Base-by-base conservation (phyloP, 495 filamentous ascomycete genomes). In the Lasiosphaeria miniovina region DNA sequence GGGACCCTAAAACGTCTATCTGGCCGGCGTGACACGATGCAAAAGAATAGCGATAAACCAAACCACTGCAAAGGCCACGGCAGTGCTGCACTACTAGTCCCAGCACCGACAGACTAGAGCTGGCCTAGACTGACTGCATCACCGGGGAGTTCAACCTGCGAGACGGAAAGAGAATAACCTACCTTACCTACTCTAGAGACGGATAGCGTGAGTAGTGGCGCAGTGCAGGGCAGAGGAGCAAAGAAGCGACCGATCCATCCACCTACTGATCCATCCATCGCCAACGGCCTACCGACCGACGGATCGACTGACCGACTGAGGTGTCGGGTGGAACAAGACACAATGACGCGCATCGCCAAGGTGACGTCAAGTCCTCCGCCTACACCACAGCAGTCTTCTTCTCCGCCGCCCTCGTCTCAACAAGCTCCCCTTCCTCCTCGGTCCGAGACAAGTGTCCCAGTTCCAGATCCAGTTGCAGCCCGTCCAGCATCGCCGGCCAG, bases 401-500 rank as follows among this genome's bases (percentile, higher is more conserved):
- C 54, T 35, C 38, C 54, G 43, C 57, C 64, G 12, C 43, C 60
- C 9, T 52, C 58, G 41, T 49, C 52, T n/a, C 33, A 49, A 38
- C 31, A 15, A 53, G 24, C 24, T 24, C 24, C 24, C 24, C 24
- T 24, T 2, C 24, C 2, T 24, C 24, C 24, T 24, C 24, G 24
- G 24, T 24, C 24, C 24, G 24, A 24, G 24, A 24, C 24, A 24
- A 24, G 24, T 24, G 24, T 24, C 24, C 4, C 52, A 54, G 54
- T 49, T 54, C 33, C 33, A 56, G 59, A 32, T 45, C 11, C 40
- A 38, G 10, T 6, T 12, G 69, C 69, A 33, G 66, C 52, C 49
- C 68, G 71, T 57, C 66, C 78, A 34, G 70, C 72, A 10, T 97
- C 94, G 31, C 92, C 95, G 6, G 80, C 90, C 1, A 92, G 89